A percentile compares a stretch with the other conserved stretches of the same genome.
phyloP scores from a whole-genome alignment of 1,284 basidiomycete genomes.

The Xanthoconium separans region DNA sequence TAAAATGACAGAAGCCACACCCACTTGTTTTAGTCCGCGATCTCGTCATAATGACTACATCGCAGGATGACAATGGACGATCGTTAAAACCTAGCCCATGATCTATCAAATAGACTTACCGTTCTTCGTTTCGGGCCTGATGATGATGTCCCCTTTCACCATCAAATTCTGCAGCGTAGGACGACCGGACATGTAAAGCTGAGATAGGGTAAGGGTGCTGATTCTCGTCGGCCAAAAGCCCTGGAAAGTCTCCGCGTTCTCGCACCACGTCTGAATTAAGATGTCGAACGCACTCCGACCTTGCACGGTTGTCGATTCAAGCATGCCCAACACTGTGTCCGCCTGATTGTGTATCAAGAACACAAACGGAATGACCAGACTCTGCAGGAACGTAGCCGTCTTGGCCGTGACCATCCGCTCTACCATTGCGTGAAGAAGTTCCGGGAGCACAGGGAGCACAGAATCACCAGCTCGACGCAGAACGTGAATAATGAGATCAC shows the following conservation, averaged over 20 bases:
- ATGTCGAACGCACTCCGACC: conserved; percentile 72
- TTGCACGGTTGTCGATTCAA: conserved; percentile 63
- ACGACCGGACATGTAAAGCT: conserved; percentile 70
- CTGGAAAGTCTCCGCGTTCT: conserved; percentile 91
- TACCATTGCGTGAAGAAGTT: conserved; percentile 83
- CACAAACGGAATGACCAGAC: conserved; percentile 88
- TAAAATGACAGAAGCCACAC: conserved; percentile 27
- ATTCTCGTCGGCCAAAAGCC: conserved; percentile 91
- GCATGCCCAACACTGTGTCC: conserved; percentile 71
- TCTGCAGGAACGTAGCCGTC: conserved; percentile 89
- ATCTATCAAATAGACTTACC: conserved; percentile 49
- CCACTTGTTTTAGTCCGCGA: conserved; percentile 85
- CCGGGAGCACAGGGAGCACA: conserved; percentile 80
- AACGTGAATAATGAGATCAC: conserved; percentile 92
- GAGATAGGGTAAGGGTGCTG: conserved; percentile 79
- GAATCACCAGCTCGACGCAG: conserved; percentile 78
- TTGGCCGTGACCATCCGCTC: conserved; percentile 78
- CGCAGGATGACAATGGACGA: conserved; percentile 17
- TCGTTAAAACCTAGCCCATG: conserved; percentile 16
- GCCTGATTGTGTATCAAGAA: conserved; percentile 87
- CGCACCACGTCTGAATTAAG: conserved; percentile 88
- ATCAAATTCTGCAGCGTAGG: conserved; percentile 62
- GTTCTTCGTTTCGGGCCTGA: conserved; percentile 76
- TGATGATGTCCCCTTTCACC: conserved; percentile 93
- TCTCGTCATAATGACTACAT: conserved; percentile 90